Percentiles rank a stretch among this genome's conserved stretches.
Conservation (phyloP, 345 rosid genomes). For the Eutrema japonicum region DNA sequence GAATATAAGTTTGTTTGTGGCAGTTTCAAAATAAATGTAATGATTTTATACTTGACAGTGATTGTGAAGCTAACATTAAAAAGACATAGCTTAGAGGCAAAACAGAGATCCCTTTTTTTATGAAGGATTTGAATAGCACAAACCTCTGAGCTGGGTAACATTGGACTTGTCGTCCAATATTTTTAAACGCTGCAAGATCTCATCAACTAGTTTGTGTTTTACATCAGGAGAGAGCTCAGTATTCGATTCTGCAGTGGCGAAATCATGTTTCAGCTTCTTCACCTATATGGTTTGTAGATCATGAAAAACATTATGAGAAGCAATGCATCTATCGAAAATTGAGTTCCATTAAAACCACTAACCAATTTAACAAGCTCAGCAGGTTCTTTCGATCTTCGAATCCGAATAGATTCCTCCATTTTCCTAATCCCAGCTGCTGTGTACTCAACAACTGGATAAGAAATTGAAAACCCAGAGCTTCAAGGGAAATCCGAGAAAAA, state of each 20-base stretch:
- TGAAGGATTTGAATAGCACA: conserved; percentile 33
- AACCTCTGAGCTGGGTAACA: conserved; percentile 65
- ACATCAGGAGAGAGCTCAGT: conserved; percentile 57
- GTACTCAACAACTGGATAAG: conserved; percentile 62
- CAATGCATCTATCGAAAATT: not conserved
- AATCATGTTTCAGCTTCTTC: conserved; percentile 59
- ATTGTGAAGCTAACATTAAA: conserved; percentile 4
- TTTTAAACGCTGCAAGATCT: conserved; percentile 64
- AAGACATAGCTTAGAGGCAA: not conserved
- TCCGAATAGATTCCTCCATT: conserved; percentile 88
- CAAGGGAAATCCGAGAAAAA: not conserved
- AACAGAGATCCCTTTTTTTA: not conserved
- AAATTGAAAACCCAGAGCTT: conserved; percentile 2
- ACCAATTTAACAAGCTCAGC: conserved; percentile 68
- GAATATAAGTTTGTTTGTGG: conserved; percentile 3
- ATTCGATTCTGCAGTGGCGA: conserved; percentile 44
- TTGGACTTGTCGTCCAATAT: conserved; percentile 52
- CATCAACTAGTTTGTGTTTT: conserved; percentile 67
- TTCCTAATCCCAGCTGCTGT: conserved; percentile 81
- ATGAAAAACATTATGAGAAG: conserved; percentile 1
- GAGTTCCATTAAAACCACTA: conserved; percentile 22
- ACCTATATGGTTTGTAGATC: conserved; percentile 46
- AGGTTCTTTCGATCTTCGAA: conserved; percentile 79
- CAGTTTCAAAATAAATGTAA: conserved; percentile 18
- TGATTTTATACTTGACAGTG: not conserved